These are phyloP conservation scores for Boletus eberwhitei DNA, from an alignment of 768 basidiomycete genomes.

Conservation along the genomic window DNA sequence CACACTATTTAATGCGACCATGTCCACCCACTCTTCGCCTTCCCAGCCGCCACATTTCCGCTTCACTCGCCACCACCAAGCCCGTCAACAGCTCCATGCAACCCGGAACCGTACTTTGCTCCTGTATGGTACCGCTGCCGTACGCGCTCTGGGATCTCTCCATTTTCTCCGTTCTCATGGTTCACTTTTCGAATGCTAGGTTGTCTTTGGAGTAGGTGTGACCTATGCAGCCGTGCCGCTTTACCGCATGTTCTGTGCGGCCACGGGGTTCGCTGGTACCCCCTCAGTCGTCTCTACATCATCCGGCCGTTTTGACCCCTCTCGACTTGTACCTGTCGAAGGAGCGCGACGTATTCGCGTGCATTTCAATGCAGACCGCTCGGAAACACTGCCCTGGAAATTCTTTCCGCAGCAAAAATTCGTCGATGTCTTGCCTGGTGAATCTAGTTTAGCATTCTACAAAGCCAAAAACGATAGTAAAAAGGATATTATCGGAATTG, in stretches of 20 bases:
- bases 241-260: conserved; percentile 97
- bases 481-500: conserved; percentile 94
- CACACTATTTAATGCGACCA: conserved; percentile 5
- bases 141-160: conserved; percentile 41
- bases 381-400: conserved; percentile 87
- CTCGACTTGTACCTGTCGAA: conserved; percentile 76
- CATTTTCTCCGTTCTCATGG: background rate
- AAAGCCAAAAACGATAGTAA: conserved; percentile 82
- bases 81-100: conserved; percentile 44
- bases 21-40: conserved; percentile 9
- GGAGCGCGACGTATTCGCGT: conserved; percentile 79
- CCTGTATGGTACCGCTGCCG: conserved; percentile 83
- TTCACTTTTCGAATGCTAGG: conserved; percentile 40
- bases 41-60: background rate
- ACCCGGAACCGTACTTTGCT: conserved; percentile 69
- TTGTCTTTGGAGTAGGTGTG: conserved; percentile 73
- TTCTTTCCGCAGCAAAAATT: conserved; percentile 90
- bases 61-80: conserved; percentile 25
- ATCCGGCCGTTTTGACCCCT: conserved; percentile 71
- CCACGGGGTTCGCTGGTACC: conserved; percentile 95
- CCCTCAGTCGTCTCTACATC: conserved; percentile 74
- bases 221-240: conserved; percentile 98
- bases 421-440: conserved; percentile 89
- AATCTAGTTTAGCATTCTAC: conserved; percentile 96
- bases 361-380: conserved; percentile 91